Conservation (phyloP, 441 rosid species). For the Croton setiger region DNA sequence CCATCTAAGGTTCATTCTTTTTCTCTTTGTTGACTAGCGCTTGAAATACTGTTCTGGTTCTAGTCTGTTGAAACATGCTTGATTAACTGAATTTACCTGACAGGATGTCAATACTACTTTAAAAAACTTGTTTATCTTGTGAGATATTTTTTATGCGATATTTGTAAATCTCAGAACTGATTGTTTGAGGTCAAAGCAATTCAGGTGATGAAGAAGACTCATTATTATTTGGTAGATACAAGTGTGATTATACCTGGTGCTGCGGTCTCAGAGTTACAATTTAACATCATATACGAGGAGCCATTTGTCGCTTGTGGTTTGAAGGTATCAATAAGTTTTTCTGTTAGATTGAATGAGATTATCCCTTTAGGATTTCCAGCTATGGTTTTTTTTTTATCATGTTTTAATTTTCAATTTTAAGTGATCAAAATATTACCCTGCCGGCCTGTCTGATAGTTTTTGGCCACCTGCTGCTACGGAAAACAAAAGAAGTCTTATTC, state of each 20-base stretch:
- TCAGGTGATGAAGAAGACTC: slow-evolving; percentile 98
- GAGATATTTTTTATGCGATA: background rate
- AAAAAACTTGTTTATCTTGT: background rate
- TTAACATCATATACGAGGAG: slow-evolving; percentile 69
- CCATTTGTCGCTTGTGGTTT: slow-evolving; percentile 68
- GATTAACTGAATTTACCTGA: background rate
- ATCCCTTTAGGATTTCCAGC: background rate
- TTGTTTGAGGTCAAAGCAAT: slow-evolving; percentile 17
- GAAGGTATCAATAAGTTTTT: slow-evolving; percentile 40
- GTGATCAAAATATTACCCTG: background rate
- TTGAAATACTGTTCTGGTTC: slow-evolving; percentile 3
- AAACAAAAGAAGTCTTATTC: background rate
- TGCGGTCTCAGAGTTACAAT: slow-evolving; percentile 82
- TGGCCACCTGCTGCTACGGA: background rate
- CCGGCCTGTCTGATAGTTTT: background rate
- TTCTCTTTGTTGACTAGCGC: background rate
- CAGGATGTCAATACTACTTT: slow-evolving; percentile 3
- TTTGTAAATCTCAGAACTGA: slow-evolving; percentile 16
- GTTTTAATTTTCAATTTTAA: background rate
- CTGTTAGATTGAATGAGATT: background rate
- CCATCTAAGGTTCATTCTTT: slow-evolving; percentile 1
- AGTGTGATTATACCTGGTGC: slow-evolving; percentile 81
- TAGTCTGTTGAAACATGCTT: background rate
- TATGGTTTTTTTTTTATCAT: slow-evolving; percentile 1
- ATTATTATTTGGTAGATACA: slow-evolving; percentile 87